Evolutionary conservation across 208 protist species (phyloP).

Genomic region (Borovskyia barvae): DNA sequence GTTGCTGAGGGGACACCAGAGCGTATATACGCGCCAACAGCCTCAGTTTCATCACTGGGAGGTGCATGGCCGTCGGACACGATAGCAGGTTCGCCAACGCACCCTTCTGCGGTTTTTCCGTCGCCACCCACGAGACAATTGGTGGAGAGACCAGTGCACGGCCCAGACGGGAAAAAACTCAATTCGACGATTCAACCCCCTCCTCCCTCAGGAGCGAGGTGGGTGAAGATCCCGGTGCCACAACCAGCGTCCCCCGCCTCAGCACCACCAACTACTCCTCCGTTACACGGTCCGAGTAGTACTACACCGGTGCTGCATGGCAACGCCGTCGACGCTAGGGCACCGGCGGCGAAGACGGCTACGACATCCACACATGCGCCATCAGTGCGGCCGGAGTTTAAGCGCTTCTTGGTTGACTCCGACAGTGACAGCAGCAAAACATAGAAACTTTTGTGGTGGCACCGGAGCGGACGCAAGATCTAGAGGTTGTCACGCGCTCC

Average conservation of each 20-base stretch:
- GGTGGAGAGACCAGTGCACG: constrained; percentile 1
- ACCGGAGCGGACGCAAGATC: no score
- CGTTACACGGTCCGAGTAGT: constrained; percentile 13
- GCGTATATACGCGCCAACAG: constrained; percentile 7
- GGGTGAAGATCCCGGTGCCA: constrained; percentile 11
- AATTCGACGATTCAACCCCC: constrained; percentile 4
- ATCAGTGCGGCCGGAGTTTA: constrained; percentile 22
- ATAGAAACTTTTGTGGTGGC: no score
- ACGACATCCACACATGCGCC: not conserved
- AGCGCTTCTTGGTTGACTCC: constrained; percentile 61
- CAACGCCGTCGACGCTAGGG: not conserved
- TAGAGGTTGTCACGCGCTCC: no score
- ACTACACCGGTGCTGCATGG: not conserved
- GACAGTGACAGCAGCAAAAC: constrained; percentile 55
- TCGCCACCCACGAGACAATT: constrained; percentile 1
- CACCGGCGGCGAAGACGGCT: not conserved
- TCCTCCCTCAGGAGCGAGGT: not conserved
- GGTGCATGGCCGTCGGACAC: constrained; percentile 8
- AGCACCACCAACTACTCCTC: not conserved
- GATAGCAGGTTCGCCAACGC: not conserved
- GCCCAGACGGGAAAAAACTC: not conserved
- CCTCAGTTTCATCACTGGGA: constrained; percentile 16
- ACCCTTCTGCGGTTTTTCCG: not conserved
- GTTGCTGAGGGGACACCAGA: constrained; percentile 12
- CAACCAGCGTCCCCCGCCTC: not conserved